A percentile compares a stretch with the other conserved stretches of the same genome.
Conservation (phyloP, 345 rosid genomes). For the Pelargonium nanum region DNA sequence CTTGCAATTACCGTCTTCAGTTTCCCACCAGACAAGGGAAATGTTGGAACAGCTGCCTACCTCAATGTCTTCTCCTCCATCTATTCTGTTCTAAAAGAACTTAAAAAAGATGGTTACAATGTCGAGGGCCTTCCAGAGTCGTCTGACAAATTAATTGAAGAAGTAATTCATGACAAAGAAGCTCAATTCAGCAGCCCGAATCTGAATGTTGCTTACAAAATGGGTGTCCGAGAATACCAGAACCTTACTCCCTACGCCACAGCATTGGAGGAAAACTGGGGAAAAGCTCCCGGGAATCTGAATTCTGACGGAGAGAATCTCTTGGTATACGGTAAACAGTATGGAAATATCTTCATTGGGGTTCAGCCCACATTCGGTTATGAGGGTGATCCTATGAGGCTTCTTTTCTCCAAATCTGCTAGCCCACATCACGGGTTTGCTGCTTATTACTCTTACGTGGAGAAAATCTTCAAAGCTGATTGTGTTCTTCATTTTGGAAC, state of each 20-base stretch:
- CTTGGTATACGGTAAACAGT: slow-evolving; percentile 80
- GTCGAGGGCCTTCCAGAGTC: slow-evolving; percentile 90
- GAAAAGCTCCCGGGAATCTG: slow-evolving; percentile 90
- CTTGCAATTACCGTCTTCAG: slow-evolving; percentile 95
- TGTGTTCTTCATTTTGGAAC: slow-evolving; percentile 98
- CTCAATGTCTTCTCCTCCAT: slow-evolving; percentile 92
- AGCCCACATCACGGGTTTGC: slow-evolving; percentile 99
- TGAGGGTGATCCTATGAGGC: slow-evolving; percentile 98
- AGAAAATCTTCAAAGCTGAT: slow-evolving; percentile 91
- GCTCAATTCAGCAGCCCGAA: slow-evolving; percentile 98
- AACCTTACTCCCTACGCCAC: slow-evolving; percentile 70
- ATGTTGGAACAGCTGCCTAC: slow-evolving; percentile 92
- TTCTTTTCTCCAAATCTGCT: slow-evolving; percentile 92
- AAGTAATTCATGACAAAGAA: slow-evolving; percentile 86
- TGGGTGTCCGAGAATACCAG: slow-evolving; percentile 86
- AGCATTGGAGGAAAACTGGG: slow-evolving; percentile 95
- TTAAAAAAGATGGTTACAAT: slow-evolving; percentile 72
- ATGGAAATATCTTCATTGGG: slow-evolving; percentile 90
- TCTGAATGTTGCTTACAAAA: slow-evolving; percentile 79
- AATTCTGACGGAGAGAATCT: slow-evolving; percentile 94
- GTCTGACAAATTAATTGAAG: slow-evolving; percentile 85
- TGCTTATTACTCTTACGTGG: slow-evolving; percentile 88
- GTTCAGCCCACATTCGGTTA: slow-evolving; percentile 98
- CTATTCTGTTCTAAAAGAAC: slow-evolving; percentile 76
- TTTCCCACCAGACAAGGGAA: slow-evolving; percentile 98